These are phyloP conservation scores for Fusarium kyushuense DNA, from an alignment of 2,329 filamentous ascomycete genomes.

Conservation along the genomic window DNA sequence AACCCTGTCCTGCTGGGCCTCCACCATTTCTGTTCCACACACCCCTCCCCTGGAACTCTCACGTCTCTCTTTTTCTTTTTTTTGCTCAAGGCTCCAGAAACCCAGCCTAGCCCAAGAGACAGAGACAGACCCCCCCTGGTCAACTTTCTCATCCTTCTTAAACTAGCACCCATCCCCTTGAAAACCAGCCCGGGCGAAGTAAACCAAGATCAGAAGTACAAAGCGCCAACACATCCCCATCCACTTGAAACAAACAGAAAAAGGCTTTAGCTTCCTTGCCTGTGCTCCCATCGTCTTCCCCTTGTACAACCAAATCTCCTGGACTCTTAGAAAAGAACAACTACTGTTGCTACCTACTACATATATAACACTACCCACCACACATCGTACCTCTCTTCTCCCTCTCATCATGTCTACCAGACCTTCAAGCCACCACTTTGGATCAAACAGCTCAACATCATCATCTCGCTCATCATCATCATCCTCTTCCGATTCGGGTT, in stretches of 20 bases:
- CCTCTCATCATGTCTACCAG: slow-evolving; percentile 38
- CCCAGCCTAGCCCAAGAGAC: slow-evolving; percentile 4
- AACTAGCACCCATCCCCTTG: slow-evolving; percentile 33
- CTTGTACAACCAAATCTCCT: slow-evolving; percentile 9
- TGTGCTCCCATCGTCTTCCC: slow-evolving; percentile 7
- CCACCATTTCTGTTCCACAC: slow-evolving; percentile 3
- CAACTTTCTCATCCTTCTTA: slow-evolving; percentile 30
- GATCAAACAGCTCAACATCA: slow-evolving; percentile 42
- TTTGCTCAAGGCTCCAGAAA: slow-evolving; percentile 39
- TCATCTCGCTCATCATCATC: slow-evolving; percentile 37
- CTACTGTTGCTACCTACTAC: not conserved
- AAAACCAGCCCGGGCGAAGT: slow-evolving; percentile 20
- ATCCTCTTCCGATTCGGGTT: slow-evolving; percentile 48
- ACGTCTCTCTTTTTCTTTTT: slow-evolving; percentile 18
- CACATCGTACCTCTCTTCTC: slow-evolving; percentile 23
- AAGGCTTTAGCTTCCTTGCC: slow-evolving; percentile 28
- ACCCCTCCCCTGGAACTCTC: slow-evolving; percentile 10
- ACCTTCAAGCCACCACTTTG: slow-evolving; percentile 41
- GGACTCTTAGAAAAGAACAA: not conserved
- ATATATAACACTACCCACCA: slow-evolving; percentile 40
- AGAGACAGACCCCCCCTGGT: slow-evolving; percentile 20
- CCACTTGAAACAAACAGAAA: slow-evolving; percentile 30
- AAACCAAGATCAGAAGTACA: slow-evolving; percentile 20
- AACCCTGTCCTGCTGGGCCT: slow-evolving; percentile 11
- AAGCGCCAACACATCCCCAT: slow-evolving; percentile 39